A percentile compares a stretch with the other conserved stretches of the same genome.
These are phyloP conservation scores for Trichoderma parareesei DNA, from an alignment of 495 filamentous ascomycete species.

Conservation along the genomic window DNA sequence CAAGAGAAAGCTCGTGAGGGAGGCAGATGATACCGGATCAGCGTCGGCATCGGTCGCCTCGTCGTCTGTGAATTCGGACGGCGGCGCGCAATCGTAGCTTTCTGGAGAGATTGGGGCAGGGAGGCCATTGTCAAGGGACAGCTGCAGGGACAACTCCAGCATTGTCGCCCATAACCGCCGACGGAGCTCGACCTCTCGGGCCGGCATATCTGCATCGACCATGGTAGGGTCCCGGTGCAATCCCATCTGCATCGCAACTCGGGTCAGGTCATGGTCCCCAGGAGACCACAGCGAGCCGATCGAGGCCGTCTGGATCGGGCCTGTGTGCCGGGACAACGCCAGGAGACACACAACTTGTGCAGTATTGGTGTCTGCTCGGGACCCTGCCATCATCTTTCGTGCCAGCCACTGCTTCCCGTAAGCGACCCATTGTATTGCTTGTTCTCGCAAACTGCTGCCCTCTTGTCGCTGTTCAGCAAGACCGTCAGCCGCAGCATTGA, in stretches of 20 bases:
- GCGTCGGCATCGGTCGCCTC: conserved; percentile 20
- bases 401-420: conserved; percentile 1
- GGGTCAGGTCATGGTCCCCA: conserved; percentile 4
- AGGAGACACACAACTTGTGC: conserved; percentile 36
- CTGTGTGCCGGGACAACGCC: conserved; percentile 33
- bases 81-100: conserved; percentile 36
- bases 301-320: conserved; percentile 31
- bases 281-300: not conserved
- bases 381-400: conserved; percentile 23
- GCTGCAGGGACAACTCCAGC: conserved; percentile 40
- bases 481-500: not conserved
- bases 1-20: not conserved
- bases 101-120: conserved; percentile 33
- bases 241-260: not conserved
- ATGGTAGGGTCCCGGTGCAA: conserved; percentile 1
- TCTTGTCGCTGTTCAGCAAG: not conserved
- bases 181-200: conserved; percentile 43
- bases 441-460: not conserved
- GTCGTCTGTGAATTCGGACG: conserved; percentile 29
- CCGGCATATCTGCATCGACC: conserved; percentile 10
- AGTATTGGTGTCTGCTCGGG: conserved; percentile 33
- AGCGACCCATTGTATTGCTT: not conserved
- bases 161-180: conserved; percentile 44
- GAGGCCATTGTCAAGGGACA: conserved; percentile 38
- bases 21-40: not conserved